Percentiles rank a stretch among this genome's conserved stretches.
Evolutionary conservation across 352 stramenopile species (phyloP).

Genomic region (Achlya hypogyna): DNA sequence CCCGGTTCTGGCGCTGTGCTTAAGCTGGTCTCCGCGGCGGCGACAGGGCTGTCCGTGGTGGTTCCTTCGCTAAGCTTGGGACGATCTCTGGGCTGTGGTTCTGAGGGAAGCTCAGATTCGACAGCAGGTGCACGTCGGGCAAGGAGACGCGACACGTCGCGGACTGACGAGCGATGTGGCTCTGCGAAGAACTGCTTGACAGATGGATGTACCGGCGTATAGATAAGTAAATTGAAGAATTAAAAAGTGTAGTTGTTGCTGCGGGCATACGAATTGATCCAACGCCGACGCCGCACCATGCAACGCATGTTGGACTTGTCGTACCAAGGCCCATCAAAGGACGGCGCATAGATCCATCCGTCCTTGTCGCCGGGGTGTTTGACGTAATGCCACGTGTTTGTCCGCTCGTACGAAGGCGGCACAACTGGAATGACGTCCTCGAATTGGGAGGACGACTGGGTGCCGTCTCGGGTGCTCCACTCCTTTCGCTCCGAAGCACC

Average conservation of each 20-base stretch:
- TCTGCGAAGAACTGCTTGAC: no score
- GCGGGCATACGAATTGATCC: conserved; percentile 18
- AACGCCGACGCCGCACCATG: conserved; percentile 28
- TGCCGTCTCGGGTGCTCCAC: conserved; percentile 23
- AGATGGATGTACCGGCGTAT: no score
- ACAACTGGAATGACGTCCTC: conserved; percentile 22
- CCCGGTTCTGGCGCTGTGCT: no score
- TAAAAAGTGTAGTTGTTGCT: no score
- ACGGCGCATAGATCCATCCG: conserved; percentile 32
- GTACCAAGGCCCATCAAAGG: conserved; percentile 32
- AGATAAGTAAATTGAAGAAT: no score
- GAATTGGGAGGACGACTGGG: conserved; percentile 23
- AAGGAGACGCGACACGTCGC: no score
- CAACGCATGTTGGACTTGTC: conserved; percentile 18
- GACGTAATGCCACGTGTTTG: conserved; percentile 26
- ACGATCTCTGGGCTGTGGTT: neutral
- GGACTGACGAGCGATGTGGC: no score
- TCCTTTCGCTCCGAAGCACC: conserved; percentile 13
- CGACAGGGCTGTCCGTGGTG: no score
- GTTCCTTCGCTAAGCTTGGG: neutral
- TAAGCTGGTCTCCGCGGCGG: no score
- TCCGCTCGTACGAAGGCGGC: conserved; percentile 21
- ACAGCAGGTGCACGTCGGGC: no score
- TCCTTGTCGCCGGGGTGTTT: conserved; percentile 29
- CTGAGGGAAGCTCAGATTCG: neutral